phyloP scores from a whole-genome alignment of 2,329 filamentous ascomycete genomes.

The Colletotrichum plurivorum region DNA sequence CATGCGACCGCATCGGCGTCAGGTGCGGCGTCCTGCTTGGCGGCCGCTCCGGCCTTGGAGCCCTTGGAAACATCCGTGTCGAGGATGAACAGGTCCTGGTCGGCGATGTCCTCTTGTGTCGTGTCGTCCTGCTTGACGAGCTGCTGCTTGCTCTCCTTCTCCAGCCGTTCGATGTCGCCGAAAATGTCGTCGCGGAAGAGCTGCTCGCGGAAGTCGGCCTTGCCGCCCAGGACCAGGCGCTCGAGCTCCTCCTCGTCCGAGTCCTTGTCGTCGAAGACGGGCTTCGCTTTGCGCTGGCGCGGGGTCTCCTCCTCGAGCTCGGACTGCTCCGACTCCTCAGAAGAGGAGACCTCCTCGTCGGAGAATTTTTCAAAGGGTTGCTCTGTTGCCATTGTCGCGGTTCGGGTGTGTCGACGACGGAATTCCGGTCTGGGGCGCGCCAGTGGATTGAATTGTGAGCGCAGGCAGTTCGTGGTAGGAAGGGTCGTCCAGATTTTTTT shows the following conservation, averaged over 20 bases:
- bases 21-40: conserved; percentile 41
- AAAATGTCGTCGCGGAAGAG: conserved; percentile 71
- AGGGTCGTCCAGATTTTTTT: conserved; percentile 40
- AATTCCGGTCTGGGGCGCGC: conserved; percentile 17
- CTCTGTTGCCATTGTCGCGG: conserved; percentile 40
- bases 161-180: conserved; percentile 47
- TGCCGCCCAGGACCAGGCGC: conserved; percentile 89
- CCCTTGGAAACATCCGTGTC: conserved; percentile 73
- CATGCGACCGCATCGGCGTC: conserved; percentile 73
- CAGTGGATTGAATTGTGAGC: conserved; percentile 5
- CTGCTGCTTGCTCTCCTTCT: conserved; percentile 50
- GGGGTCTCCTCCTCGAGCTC: conserved; percentile 46
- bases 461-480: not conserved
- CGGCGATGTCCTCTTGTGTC: conserved; percentile 73
- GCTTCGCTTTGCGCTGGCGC: conserved; percentile 43
- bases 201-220: conserved; percentile 82
- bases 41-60: conserved; percentile 48
- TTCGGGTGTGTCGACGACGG: conserved; percentile 4
- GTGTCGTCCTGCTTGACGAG: conserved; percentile 57
- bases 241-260: conserved; percentile 89
- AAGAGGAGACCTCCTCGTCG: conserved; percentile 37
- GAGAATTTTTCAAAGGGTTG: conserved; percentile 41
- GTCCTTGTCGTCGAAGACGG: conserved; percentile 74
- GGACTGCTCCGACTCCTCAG: conserved; percentile 41
- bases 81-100: conserved; percentile 88